Percentiles rank a stretch among this genome's conserved stretches.
These are phyloP conservation scores for Leucocoprinus birnbaumii DNA, from an alignment of 768 basidiomycete genomes.

Conservation along the genomic window DNA sequence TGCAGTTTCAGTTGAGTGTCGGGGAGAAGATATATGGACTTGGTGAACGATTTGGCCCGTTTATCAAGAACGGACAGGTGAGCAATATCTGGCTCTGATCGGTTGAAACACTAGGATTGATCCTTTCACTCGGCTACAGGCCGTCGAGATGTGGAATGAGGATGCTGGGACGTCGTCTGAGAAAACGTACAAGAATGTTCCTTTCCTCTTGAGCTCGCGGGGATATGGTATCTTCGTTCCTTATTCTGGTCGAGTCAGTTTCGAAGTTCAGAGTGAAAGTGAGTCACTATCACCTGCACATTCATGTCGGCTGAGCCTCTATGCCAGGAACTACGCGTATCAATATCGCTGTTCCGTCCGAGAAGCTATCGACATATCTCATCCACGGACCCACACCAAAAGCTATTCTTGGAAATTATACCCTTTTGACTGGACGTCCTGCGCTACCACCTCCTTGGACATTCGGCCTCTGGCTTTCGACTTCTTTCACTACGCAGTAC, in stretches of 20 bases:
- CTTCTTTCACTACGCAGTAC: constrained; percentile 45
- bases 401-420: constrained; percentile 29
- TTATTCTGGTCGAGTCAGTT: constrained; percentile 42
- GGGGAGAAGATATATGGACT: constrained; percentile 45
- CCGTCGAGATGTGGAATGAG: constrained; percentile 41
- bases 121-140: constrained; percentile 11
- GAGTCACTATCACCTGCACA: constrained; percentile 19
- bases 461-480: constrained; percentile 47
- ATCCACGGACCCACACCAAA: constrained; percentile 36
- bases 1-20: constrained; percentile 32
- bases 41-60: constrained; percentile 44
- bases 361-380: constrained; percentile 35
- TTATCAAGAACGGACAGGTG: constrained; percentile 43
- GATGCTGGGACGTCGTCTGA: constrained; percentile 42
- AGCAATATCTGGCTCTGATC: not conserved
- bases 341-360: constrained; percentile 36
- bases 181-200: constrained; percentile 31
- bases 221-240: constrained; percentile 49
- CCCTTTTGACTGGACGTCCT: constrained; percentile 35
- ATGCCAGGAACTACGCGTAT: constrained; percentile 22
- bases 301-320: constrained; percentile 14
- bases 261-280: constrained; percentile 41
- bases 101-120: not conserved
- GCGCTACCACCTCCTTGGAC: constrained; percentile 47
- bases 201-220: constrained; percentile 34